Base-by-base conservation (phyloP, 805 yeast species). In the Kodamaea kaohsiungensis region DNA sequence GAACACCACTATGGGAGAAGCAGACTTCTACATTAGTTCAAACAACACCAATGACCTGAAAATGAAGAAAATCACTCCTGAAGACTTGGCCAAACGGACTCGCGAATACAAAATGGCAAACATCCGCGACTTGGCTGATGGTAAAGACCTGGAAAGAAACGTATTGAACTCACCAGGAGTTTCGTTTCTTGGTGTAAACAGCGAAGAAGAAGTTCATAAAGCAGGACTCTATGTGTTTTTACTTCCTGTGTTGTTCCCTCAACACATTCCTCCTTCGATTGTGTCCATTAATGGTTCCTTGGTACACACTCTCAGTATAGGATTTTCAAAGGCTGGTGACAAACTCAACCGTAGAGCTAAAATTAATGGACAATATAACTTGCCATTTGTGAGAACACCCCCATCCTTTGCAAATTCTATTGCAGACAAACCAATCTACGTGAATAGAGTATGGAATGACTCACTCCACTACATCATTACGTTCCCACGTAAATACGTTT, bases 381-480 rank as follows among this genome's bases (percentile, higher is more conserved):
- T 82, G 35, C 85, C 85, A 2, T 76, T 79, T 68, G 78, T 81
- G 7, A 66, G 86, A 51, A 70, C 82, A 1, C 86, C 86, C 1
- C 86, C 86, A 0, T 78, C 83, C 4, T 78, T 79, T 64, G 84
- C 85, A 1, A 78, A 81, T 37, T 78, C 84, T 2, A 79, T 82
- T 7, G 74, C 83, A 5, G 87, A 88, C 64, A 89, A 87, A 63
- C 91, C 96, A 0, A 81, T 89, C 15, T 88, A 85, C 65, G 90
- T 89, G 37, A 87, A 86, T 65, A 77, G 89, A 57, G 78, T 84
- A 0, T 89, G 95, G 95, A 83, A 84, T 60, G 86, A 87, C 53
- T 67, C 90, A 0, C 68, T 89, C 38, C 84, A 84, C 53, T 89
- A 89, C 67, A 87, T 87, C 58, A 78, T 89, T 13, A 81, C 91